A percentile compares a stretch with the other conserved stretches of the same genome.
Evolutionary conservation across 345 rosid genomes (phyloP).

Genomic region (Iberis pinnata): DNA sequence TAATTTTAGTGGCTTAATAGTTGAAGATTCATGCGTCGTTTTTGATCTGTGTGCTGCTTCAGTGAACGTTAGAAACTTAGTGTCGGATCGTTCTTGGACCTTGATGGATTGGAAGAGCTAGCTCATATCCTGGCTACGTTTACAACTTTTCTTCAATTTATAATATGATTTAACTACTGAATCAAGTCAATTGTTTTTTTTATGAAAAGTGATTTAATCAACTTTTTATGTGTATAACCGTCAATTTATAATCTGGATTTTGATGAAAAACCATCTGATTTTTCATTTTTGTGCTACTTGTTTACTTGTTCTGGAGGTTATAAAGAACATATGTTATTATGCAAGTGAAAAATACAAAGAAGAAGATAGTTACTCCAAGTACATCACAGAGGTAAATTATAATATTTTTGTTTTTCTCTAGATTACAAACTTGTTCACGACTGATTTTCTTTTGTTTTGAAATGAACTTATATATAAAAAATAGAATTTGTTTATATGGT

Average conservation of each 20-base stretch:
- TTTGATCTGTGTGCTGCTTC: conserved; percentile 72
- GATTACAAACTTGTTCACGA: not conserved
- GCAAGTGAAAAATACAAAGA: conserved; percentile 81
- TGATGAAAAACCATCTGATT: not conserved
- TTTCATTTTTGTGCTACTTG: not conserved
- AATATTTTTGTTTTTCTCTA: not conserved
- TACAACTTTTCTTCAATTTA: conserved; percentile 7
- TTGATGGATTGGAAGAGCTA: conserved; percentile 77
- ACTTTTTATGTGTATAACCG: too few relatives aligned
- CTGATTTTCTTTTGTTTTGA: conserved; percentile 8
- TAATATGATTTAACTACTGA: too few relatives aligned
- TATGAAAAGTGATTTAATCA: not conserved
- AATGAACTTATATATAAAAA: too few relatives aligned
- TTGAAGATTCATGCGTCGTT: not conserved
- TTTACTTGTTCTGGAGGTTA: conserved; percentile 1
- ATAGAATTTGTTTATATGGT: not conserved
- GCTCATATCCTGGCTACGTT: conserved; percentile 99
- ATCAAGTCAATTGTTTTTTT: too few relatives aligned
- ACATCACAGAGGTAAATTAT: conserved; percentile 64
- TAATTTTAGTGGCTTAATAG: not conserved
- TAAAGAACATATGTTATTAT: conserved; percentile 87
- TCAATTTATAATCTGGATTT: too few relatives aligned
- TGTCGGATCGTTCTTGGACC: conserved; percentile 74
- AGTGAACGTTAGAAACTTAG: conserved; percentile 66
- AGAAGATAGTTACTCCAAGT: conserved; percentile 77